These are phyloP conservation scores for Aspergillus fumigatus DNA, from an alignment of 2,329 filamentous ascomycete species.

Conservation along the genomic window DNA sequence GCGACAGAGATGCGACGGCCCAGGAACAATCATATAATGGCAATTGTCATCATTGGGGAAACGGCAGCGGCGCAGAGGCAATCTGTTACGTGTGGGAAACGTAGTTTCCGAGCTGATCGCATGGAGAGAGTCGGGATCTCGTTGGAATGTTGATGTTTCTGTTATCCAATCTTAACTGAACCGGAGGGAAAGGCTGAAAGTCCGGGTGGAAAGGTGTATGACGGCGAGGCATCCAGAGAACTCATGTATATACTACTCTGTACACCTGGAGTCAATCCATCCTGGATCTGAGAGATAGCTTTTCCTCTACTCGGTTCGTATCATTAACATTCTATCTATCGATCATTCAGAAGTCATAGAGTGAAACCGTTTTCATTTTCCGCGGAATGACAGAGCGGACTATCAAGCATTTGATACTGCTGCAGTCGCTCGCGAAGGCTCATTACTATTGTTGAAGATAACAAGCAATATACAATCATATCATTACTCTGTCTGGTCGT, in stretches of 20 bases:
- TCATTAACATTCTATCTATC: background rate
- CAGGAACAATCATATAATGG: background rate
- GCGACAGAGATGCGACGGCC: background rate
- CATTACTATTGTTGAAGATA: background rate
- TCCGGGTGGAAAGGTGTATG: background rate
- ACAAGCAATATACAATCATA: background rate
- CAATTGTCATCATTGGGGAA: constrained; percentile 1
- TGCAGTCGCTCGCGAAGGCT: constrained; percentile 22
- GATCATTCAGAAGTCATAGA: background rate
- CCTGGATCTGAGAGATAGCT: background rate
- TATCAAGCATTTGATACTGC: constrained; percentile 24
- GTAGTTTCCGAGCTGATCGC: constrained; percentile 1
- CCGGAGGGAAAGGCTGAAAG: background rate
- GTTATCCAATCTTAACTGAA: constrained; percentile 5
- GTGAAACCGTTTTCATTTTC: background rate
- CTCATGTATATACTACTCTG: background rate
- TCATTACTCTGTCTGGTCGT: background rate
- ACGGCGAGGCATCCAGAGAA: background rate
- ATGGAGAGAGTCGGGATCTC: constrained; percentile 12
- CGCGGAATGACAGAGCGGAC: constrained; percentile 28
- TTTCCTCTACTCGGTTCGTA: background rate
- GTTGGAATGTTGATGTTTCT: constrained; percentile 7
- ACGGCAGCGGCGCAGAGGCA: constrained; percentile 2
- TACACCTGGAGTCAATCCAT: too few species aligned
- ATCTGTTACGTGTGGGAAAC: constrained; percentile 30